Percentiles rank a stretch among this genome's conserved stretches.
These are phyloP conservation scores for Lactifluus piperatus DNA, from an alignment of 768 basidiomycete genomes.

Conservation along the genomic window DNA sequence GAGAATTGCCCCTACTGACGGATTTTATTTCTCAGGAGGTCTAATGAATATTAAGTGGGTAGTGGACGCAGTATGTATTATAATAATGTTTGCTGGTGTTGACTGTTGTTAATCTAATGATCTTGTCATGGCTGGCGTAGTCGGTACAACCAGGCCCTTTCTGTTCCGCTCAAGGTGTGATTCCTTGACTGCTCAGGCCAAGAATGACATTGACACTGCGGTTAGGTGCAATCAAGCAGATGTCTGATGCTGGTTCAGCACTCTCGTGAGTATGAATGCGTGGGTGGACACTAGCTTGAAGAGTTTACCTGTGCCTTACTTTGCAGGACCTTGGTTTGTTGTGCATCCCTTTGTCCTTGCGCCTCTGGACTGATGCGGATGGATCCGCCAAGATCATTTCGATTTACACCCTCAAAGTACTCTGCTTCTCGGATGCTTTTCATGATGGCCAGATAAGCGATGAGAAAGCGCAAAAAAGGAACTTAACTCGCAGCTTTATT, in stretches of 20 bases:
- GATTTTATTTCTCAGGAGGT: conserved; percentile 25
- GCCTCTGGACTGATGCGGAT: neutral
- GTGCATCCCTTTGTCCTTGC: neutral
- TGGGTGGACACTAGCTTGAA: neutral
- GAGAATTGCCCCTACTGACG: neutral
- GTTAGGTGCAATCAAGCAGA: conserved; percentile 7
- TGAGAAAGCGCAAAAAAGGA: neutral
- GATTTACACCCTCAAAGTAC: conserved; percentile 31
- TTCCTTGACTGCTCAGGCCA: neutral
- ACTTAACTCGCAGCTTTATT: neutral
- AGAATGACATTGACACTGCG: neutral
- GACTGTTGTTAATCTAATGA: neutral
- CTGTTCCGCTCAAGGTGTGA: conserved; percentile 12
- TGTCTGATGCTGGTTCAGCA: conserved; percentile 6
- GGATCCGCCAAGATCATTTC: conserved; percentile 28
- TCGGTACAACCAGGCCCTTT: neutral
- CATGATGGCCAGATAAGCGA: neutral
- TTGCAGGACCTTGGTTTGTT: conserved; percentile 5
- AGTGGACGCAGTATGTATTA: conserved; percentile 25
- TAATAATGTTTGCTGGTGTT: too few species aligned
- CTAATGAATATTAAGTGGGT: conserved; percentile 33
- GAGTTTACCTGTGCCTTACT: neutral
- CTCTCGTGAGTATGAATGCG: conserved; percentile 6
- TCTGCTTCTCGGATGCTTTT: conserved; percentile 25
- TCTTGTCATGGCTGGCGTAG: neutral